Percentiles rank a stretch among this genome's conserved stretches.
phyloP scores from a whole-genome alignment of 208 protist species.

The Leishmania turanica region DNA sequence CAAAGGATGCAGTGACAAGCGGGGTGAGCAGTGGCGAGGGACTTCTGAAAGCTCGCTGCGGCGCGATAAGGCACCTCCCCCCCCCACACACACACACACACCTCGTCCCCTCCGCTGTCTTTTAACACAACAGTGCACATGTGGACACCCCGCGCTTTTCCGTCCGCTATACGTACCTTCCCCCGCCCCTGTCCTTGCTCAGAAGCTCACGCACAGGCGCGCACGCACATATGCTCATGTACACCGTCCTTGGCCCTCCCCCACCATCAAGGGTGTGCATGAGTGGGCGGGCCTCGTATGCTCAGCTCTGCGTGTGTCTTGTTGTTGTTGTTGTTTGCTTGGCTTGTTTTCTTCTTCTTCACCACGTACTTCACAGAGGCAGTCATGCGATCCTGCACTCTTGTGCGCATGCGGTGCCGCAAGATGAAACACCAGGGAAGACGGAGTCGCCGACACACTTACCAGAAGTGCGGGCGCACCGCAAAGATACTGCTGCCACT shows the following conservation, averaged over 20 bases:
- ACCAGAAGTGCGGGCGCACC: background rate
- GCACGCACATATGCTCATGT: background rate
- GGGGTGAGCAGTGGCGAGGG: background rate
- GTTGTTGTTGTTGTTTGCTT: background rate
- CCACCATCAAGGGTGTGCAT: background rate
- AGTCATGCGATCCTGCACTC: background rate
- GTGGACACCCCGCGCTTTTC: background rate
- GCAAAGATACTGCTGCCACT: background rate
- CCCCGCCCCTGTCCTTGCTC: background rate
- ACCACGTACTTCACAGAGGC: background rate
- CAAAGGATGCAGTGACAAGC: background rate
- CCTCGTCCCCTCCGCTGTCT: too few species aligned
- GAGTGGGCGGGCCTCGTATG: too few species aligned
- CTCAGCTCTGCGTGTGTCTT: background rate
- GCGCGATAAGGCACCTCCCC: background rate
- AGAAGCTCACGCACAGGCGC: background rate
- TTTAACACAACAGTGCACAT: background rate
- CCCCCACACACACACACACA: too few species aligned
- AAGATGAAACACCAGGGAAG: background rate
- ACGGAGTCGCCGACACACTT: background rate
- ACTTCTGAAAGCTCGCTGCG: background rate
- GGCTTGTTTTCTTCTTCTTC: background rate
- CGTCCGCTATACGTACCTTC: background rate
- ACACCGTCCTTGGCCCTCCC: background rate
- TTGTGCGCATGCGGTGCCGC: background rate